Evolutionary conservation across 768 basidiomycete species (phyloP).

Genomic region (Boletus barrowsii): DNA sequence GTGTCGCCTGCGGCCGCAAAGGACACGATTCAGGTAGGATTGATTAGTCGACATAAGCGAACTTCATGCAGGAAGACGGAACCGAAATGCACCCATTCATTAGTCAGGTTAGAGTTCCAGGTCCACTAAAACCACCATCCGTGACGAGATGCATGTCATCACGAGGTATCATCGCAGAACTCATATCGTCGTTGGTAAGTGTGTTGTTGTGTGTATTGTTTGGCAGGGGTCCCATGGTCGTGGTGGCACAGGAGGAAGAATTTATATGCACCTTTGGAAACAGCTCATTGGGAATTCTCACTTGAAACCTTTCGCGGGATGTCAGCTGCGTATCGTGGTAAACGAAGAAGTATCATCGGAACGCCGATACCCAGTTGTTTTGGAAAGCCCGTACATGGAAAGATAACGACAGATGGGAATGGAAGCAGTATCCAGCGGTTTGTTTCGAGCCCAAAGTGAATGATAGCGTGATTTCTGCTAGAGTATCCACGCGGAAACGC

Average conservation of each 20-base stretch:
- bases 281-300: background rate
- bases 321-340: background rate
- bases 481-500: too few species aligned
- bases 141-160: too few species aligned
- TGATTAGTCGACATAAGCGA: background rate
- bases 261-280: too few species aligned
- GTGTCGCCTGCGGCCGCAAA: background rate
- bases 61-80: background rate
- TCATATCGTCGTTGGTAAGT: too few species aligned
- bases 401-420: background rate
- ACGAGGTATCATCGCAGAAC: too few species aligned
- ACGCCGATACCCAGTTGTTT: background rate
- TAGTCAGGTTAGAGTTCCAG: too few species aligned
- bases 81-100: too few species aligned
- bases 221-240: conserved; percentile 2
- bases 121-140: too few species aligned
- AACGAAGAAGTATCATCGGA: background rate
- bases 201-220: background rate
- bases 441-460: background rate
- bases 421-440: too few species aligned
- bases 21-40: background rate
- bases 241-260: background rate
- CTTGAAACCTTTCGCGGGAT: conserved; percentile 11
- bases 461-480: too few species aligned
- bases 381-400: background rate